phyloP scores from a whole-genome alignment of 208 protist species.

The Endotrypanum monterogeii region DNA sequence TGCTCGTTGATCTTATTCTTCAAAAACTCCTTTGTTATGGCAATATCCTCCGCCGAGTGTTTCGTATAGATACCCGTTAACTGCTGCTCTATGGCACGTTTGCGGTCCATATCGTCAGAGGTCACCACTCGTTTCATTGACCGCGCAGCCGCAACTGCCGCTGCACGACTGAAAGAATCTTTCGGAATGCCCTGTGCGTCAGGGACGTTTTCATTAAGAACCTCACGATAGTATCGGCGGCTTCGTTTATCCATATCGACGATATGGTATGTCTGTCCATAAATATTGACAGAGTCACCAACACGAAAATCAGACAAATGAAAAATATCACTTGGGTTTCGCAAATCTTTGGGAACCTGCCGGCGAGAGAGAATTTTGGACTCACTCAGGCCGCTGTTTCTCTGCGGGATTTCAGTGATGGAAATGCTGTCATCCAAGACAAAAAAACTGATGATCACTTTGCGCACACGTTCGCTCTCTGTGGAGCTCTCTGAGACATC shows the following conservation, averaged over 20 bases:
- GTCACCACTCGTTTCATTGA: slow-evolving; percentile 54
- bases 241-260: slow-evolving; percentile 84
- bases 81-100: slow-evolving; percentile 82
- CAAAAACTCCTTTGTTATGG: slow-evolving; percentile 84
- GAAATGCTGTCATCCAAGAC: slow-evolving; percentile 80
- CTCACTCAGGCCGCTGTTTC: slow-evolving; percentile 83
- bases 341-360: slow-evolving; percentile 67
- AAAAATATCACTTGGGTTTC: slow-evolving; percentile 50
- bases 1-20: slow-evolving; percentile 89
- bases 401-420: slow-evolving; percentile 61
- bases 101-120: slow-evolving; percentile 88
- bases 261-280: slow-evolving; percentile 73
- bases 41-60: slow-evolving; percentile 83
- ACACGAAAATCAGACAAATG: slow-evolving; percentile 76
- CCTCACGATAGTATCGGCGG: slow-evolving; percentile 67
- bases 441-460: slow-evolving; percentile 81
- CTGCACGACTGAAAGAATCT: slow-evolving; percentile 42
- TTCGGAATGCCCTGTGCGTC: slow-evolving; percentile 39
- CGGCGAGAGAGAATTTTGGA: slow-evolving; percentile 73
- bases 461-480: slow-evolving; percentile 68
- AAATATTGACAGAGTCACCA: slow-evolving; percentile 68
- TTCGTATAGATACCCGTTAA: slow-evolving; percentile 90
- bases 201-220: slow-evolving; percentile 47
- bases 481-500: slow-evolving; percentile 53
- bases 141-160: slow-evolving; percentile 23